Percentiles rank a stretch among this genome's conserved stretches.
These are phyloP conservation scores for Verbascum thapsus DNA, from an alignment of 257 asterid species.

Conservation along the genomic window DNA sequence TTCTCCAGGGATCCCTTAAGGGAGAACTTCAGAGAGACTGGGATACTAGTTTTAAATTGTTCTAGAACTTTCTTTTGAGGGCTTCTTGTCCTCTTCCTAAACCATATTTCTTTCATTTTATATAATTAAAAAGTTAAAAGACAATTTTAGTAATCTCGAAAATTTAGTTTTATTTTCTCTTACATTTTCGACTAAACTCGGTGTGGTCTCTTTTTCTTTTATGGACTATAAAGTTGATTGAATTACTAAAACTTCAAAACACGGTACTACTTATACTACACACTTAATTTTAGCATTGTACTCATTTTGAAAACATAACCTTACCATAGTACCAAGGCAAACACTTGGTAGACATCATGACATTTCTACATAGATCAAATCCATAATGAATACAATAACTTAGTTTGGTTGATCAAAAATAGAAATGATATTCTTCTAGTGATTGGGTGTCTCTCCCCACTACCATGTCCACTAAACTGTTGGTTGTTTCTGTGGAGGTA, in stretches of 20 bases:
- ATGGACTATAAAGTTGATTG: background rate
- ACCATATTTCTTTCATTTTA: too few species aligned
- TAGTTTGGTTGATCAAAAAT: too few species aligned
- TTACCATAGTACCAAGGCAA: background rate
- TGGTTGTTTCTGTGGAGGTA: background rate
- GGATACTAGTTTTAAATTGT: too few species aligned
- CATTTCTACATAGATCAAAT: too few species aligned
- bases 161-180: background rate
- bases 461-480: background rate
- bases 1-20: too few species aligned
- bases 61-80: too few species aligned
- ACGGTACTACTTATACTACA: background rate
- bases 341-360: too few species aligned
- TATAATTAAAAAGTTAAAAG: too few species aligned
- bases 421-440: background rate
- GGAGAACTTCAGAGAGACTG: too few species aligned
- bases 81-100: too few species aligned
- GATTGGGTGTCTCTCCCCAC: conserved; percentile 6
- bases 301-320: background rate
- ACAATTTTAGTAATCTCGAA: too few species aligned
- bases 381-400: too few species aligned
- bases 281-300: background rate
- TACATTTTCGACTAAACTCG: background rate
- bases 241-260: background rate
- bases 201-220: background rate